Percentiles rank a stretch among this genome's conserved stretches.
phyloP scores from a whole-genome alignment of 371 early-diverging fungal species.

The Apophysomyces variabilis region DNA sequence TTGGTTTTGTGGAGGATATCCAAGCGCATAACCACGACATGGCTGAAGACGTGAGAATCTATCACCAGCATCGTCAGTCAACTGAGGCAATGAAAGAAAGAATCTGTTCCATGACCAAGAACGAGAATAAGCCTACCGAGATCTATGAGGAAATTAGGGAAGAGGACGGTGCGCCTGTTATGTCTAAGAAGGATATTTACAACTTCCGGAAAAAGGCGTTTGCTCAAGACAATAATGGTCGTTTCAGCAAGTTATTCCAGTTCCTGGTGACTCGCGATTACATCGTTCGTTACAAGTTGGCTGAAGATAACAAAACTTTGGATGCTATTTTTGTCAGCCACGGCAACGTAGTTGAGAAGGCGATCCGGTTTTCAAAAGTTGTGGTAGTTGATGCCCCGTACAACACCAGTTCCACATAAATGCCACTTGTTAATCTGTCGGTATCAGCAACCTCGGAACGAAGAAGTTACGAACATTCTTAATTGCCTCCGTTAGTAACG shows the following conservation, averaged over 20 bases:
- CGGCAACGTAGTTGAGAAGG: not conserved
- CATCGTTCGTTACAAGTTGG: not conserved
- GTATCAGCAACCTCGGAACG: conserved; percentile 11
- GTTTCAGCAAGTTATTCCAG: not conserved
- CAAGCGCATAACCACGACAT: not conserved
- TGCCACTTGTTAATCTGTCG: conserved; percentile 44
- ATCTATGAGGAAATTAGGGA: conserved; percentile 1
- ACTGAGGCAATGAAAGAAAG: not conserved
- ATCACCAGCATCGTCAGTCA: not conserved
- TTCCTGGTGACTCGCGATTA: not conserved
- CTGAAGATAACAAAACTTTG: not conserved
- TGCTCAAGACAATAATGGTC: not conserved
- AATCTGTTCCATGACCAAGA: not conserved
- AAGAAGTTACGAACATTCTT: not conserved
- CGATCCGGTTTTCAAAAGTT: not conserved
- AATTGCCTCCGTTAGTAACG: not conserved
- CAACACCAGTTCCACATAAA: conserved; percentile 46
- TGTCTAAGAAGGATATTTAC: not conserved
- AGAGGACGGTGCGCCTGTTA: not conserved
- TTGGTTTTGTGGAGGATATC: not conserved
- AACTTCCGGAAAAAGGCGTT: not conserved
- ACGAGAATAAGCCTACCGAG: not conserved
- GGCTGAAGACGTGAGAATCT: not conserved
- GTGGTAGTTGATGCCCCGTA: conserved; percentile 50
- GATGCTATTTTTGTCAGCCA: not conserved